Base-by-base conservation (phyloP, 306 rosid genomes). In the Lathyrus aphaca region DNA sequence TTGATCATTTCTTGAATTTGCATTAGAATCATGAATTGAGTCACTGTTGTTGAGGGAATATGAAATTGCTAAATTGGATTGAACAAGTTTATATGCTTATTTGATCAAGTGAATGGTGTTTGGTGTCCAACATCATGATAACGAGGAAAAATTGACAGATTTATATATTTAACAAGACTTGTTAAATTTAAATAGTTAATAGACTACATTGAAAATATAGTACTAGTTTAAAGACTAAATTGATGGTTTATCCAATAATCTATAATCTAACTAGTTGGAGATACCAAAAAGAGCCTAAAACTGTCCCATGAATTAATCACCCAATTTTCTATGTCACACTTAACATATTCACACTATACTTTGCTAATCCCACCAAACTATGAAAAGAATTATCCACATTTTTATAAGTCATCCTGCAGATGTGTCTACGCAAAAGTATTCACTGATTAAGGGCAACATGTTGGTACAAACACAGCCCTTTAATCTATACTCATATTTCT, bases 391-490 rank as follows among this genome's bases (percentile, higher is more conserved):
- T 62, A 50, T 51, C 38, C 14, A 64, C 76, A 63, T 32, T 54
- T 65, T 19, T 44, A 6, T 53, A 43, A 19, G 27, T 69, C 75
- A 40, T 68, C 58, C 54, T 40, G 45, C 7, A 39, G 29, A 21
- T 13, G 13, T 17, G 32, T 32, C 46, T 12, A 38, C 12, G 32
- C 51, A 62, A 44, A 45, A 23, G 58, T 10, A 44, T 49, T 68
- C 46, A 48, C 76, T 10, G 15, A 32, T 57, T 30, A 38, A 37
- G 83, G 55, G 83, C 84, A 17, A 77, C 80, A 68, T 60, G 83
- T 46, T 60, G 30, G 35, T 42, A 14, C 19, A 15, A 72, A 71
- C 42, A 69, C 65, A 39, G 2, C 37, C 49, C 54, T 40, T 8
- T 13, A 30, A 15, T 53, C 71, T 12, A 25, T 25, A 13, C 60